Evolutionary conservation across 306 rosid species (phyloP).

Genomic region (barrel medic (Medicago truncatula)): MtrunA17r5.0-ANR NC_053046.1:14804501-14805000

Average conservation of each 20-base stretch:
- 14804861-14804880: background rate
- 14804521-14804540: background rate
- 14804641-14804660: background rate
- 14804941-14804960: too few relatives aligned
- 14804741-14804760: background rate
- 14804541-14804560: background rate
- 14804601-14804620: background rate
- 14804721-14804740: background rate
- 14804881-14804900: background rate
- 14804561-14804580: background rate
- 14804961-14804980: too few relatives aligned
- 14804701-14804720: background rate
- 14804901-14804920: too few relatives aligned
- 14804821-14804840: background rate
- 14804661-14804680: constrained; percentile 12
- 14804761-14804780: background rate
- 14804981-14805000: too few relatives aligned
- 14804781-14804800: background rate
- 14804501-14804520: background rate
- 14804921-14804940: too few relatives aligned
- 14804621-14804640: background rate
- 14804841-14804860: background rate
- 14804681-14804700: background rate
- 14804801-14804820: background rate
- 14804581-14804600: constrained; percentile 1